Base-by-base conservation (phyloP, 169 alveolate species). In the Haemoproteus tartakovskyi region DNA sequence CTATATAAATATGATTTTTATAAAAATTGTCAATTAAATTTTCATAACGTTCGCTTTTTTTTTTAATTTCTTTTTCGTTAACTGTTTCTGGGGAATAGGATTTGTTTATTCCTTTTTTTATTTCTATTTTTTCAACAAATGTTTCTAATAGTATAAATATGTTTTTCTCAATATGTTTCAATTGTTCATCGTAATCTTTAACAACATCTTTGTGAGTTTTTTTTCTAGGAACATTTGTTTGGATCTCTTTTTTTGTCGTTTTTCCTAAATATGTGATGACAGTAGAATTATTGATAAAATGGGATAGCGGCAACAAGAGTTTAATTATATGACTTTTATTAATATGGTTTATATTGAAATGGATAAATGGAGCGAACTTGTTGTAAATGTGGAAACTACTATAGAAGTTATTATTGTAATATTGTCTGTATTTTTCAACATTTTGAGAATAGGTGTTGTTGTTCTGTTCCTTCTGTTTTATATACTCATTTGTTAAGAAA, bases 301-400 rank as follows among this genome's bases (percentile, higher is more conserved):
- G 84, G 5, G 84, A 74, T n/a, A 74, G 54, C 18, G 40, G 61
- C 21, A 74, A 21, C 29, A 74, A 18, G 12, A 74, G 43, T 36
- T 74, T 74, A 19, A 74, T 57, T 29, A 74, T 18, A 26, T 74
- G 84, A 24, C 41, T 74, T 43, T 74, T 74, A 60, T 74, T 74
- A 56, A 74, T 74, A 50, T 74, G 51, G 21, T 74, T 78, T 36
- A 56, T 57, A 40, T 74, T 56, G 6, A 9, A 2, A 38, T 26
- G 27, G 45, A 74, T 74, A 45, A 45, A 74, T 8, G 9, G 21
- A 19, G 84, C 45, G 22, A 51, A 50, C 33, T 43, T 36, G 38
- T 46, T 74, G 64, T 43, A 74, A 0, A 74, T 57, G 29, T 74
- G 84, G 51, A 74, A 74, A 30, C 48, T 43, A 5, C 67, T 26